Evolutionary conservation across 805 yeast genomes (phyloP).

Genomic region (Candida manassasensis): DNA sequence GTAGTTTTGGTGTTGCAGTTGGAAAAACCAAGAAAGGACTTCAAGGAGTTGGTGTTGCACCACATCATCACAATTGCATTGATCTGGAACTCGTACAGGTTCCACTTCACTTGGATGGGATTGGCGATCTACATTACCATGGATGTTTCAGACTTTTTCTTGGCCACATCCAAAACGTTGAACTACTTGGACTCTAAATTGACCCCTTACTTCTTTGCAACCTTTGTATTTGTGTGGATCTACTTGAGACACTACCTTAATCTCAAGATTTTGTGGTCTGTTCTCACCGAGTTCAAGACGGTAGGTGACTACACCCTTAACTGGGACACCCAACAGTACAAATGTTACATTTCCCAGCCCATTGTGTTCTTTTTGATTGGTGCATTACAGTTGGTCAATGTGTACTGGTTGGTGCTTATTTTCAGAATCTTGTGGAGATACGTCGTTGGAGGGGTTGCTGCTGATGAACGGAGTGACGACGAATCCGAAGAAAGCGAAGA

Average conservation of each 20-base stretch:
- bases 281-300: conserved; percentile 77
- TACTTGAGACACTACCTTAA: conserved; percentile 87
- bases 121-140: conserved; percentile 84
- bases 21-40: conserved; percentile 95
- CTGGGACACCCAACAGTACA: conserved; percentile 90
- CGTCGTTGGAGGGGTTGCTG: conserved; percentile 48
- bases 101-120: conserved; percentile 97
- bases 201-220: conserved; percentile 60
- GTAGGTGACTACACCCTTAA: conserved; percentile 78
- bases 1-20: conserved; percentile 75
- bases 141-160: conserved; percentile 91
- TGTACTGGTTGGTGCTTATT: conserved; percentile 84
- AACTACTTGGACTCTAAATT: conserved; percentile 73
- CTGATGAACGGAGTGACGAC: conserved; percentile 85
- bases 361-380: conserved; percentile 75
- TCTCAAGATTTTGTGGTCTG: conserved; percentile 74
- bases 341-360: conserved; percentile 92
- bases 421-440: conserved; percentile 70
- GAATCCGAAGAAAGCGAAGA: conserved; percentile 51
- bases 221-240: conserved; percentile 73
- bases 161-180: conserved; percentile 78
- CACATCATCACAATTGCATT: conserved; percentile 87
- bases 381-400: conserved; percentile 80
- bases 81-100: conserved; percentile 82
- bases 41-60: conserved; percentile 84